Evolutionary conservation across 768 basidiomycete genomes (phyloP), one percentile per base, ranked within the genome.

Genomic region (Symmetrospora coprosmae): DNA sequence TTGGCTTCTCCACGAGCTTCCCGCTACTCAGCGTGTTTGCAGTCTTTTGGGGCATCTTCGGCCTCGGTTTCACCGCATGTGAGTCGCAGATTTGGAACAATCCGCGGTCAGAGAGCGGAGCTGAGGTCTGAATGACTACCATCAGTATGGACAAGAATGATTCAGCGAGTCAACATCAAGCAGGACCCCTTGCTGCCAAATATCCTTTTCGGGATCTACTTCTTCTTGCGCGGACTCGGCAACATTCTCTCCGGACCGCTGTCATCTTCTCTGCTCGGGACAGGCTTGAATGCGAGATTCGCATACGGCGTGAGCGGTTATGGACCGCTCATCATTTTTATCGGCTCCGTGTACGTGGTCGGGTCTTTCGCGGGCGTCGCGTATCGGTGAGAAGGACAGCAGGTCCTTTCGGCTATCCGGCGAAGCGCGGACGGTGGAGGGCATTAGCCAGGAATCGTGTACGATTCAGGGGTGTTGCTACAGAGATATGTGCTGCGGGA

Each of bases 81-180:
- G n/a, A n/a, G n/a, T n/a, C n/a, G n/a, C n/a, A n/a, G n/a, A n/a
- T n/a, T n/a, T n/a, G n/a, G n/a, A n/a, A n/a, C n/a, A n/a, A n/a
- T n/a, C n/a, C n/a, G n/a, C n/a, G n/a, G n/a, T n/a, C n/a, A n/a
- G n/a, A n/a, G n/a, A n/a, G n/a, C n/a, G n/a, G n/a, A n/a, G n/a
- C n/a, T n/a, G n/a, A n/a, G n/a, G n/a, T n/a, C n/a, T n/a, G n/a
- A n/a, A n/a, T n/a, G n/a, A n/a, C n/a, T n/a, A n/a, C n/a, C n/a
- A n/a, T n/a, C 39, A n/a, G 30, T 58, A 27, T 58, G 55, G 55
- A 58, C 55, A 13, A 25, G 43, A 13, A 13, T 58, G 7, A 58
- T 58, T 14, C 25, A 39, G 8, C n/a, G n/a, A n/a, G 37, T 58
- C 6, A 34, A 45, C 8, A 35, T 30, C 4, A 43, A 58, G 31